These are phyloP conservation scores for Nannochloropsis oceanica DNA, from an alignment of 108 stramenopile species.

Conservation along the genomic window DNA sequence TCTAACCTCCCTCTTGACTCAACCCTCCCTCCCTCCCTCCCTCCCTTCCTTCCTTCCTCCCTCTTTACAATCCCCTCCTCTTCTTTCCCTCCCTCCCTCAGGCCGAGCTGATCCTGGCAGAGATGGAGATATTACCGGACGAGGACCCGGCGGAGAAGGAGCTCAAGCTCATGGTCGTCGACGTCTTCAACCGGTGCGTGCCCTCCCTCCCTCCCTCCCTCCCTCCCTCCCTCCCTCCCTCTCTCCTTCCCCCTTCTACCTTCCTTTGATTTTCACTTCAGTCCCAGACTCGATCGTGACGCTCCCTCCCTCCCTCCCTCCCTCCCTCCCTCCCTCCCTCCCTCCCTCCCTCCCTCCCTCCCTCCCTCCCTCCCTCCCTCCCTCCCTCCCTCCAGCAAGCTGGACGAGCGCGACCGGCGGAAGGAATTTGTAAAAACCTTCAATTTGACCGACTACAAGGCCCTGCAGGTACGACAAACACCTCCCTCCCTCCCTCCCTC, in stretches of 20 bases:
- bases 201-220: neutral
- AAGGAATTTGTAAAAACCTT: conserved; percentile 58
- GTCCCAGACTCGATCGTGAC: too few relatives aligned
- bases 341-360: neutral
- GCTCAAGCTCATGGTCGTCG: conserved; percentile 64
- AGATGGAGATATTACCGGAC: conserved; percentile 64
- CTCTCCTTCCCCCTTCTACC: neutral
- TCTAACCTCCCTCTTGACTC: neutral
- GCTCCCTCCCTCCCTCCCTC: too few relatives aligned
- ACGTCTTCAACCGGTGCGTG: conserved; percentile 58
- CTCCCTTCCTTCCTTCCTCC: too few relatives aligned
- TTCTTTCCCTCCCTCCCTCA: neutral
- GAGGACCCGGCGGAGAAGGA: conserved; percentile 61
- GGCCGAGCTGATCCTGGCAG: conserved; percentile 46
- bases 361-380: neutral
- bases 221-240: neutral
- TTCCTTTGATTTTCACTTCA: neutral
- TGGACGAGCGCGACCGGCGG: conserved; percentile 65
- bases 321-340: neutral
- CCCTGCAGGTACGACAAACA: neutral
- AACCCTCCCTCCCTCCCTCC: neutral
- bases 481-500: neutral
- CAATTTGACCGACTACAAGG: neutral
- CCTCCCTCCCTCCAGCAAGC: conserved; percentile 24
- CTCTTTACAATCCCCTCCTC: too few relatives aligned